phyloP scores from a whole-genome alignment of 345 rosid species.

The Crucihimalaya himalaica region DNA sequence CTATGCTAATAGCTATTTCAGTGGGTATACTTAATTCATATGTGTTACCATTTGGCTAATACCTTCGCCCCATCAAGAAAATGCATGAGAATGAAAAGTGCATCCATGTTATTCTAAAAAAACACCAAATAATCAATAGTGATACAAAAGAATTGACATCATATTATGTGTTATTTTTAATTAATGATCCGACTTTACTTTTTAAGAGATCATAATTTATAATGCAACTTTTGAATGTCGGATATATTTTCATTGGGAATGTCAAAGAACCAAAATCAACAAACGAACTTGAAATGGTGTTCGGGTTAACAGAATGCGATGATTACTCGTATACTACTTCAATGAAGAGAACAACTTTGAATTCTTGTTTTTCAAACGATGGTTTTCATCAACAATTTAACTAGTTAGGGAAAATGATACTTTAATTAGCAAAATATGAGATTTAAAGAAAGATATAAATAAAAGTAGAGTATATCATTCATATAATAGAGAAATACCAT shows the following conservation, averaged over 20 bases:
- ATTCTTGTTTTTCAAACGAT: constrained; percentile 86
- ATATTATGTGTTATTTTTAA: neutral
- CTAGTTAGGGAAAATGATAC: constrained; percentile 25
- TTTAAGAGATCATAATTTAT: neutral
- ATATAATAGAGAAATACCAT: constrained; percentile 54
- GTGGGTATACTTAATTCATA: neutral
- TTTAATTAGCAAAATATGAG: constrained; percentile 24
- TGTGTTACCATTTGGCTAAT: constrained; percentile 34
- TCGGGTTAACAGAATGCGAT: constrained; percentile 88
- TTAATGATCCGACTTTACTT: neutral
- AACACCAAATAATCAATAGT: constrained; percentile 24
- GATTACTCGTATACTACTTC: constrained; percentile 68
- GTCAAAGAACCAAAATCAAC: constrained; percentile 9
- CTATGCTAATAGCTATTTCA: neutral
- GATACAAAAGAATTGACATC: neutral
- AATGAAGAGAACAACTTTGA: constrained; percentile 77
- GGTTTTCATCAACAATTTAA: constrained; percentile 97
- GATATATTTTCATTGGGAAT: neutral
- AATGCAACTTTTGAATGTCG: neutral
- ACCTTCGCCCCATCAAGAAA: constrained; percentile 95
- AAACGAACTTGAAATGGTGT: constrained; percentile 93
- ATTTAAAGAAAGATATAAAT: neutral
- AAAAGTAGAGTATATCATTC: constrained; percentile 2
- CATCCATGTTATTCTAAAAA: constrained; percentile 92
- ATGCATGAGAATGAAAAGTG: constrained; percentile 96